Evolutionary conservation across 768 basidiomycete species (phyloP).

Genomic region (Mycena pura): DNA sequence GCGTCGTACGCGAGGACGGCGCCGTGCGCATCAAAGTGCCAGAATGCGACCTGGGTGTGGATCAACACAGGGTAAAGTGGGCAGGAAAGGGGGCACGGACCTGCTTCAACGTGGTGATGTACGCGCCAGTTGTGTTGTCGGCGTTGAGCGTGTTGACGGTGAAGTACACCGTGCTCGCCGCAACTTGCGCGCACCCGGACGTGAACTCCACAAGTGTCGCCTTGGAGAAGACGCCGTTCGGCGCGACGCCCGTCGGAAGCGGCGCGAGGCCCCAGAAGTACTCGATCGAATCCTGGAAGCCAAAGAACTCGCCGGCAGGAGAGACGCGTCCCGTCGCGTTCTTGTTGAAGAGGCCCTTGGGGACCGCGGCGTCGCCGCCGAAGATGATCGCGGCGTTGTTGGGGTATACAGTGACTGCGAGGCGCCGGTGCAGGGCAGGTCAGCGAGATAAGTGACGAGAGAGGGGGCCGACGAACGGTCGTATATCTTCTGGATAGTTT

Average conservation of each 20-base stretch:
- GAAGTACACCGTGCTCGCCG: constrained; percentile 13
- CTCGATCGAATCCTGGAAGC: constrained; percentile 15
- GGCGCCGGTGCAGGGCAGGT: too few species aligned
- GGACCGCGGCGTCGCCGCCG: constrained; percentile 3
- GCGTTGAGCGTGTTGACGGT: constrained; percentile 2
- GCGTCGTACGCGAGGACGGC: constrained; percentile 13
- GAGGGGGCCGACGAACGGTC: neutral
- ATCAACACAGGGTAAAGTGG: neutral
- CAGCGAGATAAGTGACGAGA: neutral
- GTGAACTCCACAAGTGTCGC: constrained; percentile 11
- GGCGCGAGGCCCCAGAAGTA: constrained; percentile 20
- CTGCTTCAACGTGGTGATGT: constrained; percentile 7
- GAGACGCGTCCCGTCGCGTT: constrained; percentile 15
- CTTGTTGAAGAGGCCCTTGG: constrained; percentile 2
- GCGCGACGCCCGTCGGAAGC: neutral
- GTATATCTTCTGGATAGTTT: constrained; percentile 7
- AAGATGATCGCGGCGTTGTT: constrained; percentile 6
- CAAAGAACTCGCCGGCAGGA: constrained; percentile 10
- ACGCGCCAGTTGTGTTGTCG: neutral
- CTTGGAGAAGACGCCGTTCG: constrained; percentile 8
- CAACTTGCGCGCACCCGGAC: constrained; percentile 9
- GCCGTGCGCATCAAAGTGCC: constrained; percentile 10
- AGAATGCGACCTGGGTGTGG: neutral
- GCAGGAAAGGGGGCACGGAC: neutral
- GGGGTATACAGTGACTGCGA: constrained; percentile 12